Evolutionary conservation across 208 protist species (phyloP).

Genomic region (Strigomonas oncopelti): DNA sequence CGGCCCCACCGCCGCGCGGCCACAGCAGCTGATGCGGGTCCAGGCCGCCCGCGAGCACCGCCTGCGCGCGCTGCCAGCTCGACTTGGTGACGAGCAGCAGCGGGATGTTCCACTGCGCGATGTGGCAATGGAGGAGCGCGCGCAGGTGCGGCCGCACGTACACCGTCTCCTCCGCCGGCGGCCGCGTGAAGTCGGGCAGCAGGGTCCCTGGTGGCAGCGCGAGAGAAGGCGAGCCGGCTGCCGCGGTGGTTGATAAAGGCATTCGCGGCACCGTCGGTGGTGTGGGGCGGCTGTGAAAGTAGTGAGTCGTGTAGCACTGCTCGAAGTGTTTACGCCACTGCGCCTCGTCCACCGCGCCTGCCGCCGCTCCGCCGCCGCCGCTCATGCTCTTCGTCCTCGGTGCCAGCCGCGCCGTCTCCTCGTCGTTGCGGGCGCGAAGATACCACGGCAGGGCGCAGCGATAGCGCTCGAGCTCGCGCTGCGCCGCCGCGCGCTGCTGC

Average conservation of each 20-base stretch:
- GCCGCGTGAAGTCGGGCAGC: slow-evolving; percentile 3
- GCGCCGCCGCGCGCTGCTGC: neutral
- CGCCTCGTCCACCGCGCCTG: neutral
- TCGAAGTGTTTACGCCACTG: neutral
- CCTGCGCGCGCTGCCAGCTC: slow-evolving; percentile 44
- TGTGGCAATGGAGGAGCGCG: slow-evolving; percentile 40
- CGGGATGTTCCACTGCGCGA: slow-evolving; percentile 71
- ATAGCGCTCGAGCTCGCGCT: neutral
- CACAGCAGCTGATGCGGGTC: slow-evolving; percentile 55
- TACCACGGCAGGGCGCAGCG: neutral
- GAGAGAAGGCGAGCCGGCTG: neutral
- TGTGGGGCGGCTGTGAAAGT: neutral
- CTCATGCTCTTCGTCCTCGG: neutral
- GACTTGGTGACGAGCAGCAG: slow-evolving; percentile 78
- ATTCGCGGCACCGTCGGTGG: neutral
- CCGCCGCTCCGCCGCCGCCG: too few relatives aligned
- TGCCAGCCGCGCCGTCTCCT: neutral
- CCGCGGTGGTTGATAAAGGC: neutral
- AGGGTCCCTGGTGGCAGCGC: neutral
- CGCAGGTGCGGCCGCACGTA: slow-evolving; percentile 65
- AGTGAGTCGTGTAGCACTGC: neutral
- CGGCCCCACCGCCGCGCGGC: too few relatives aligned
- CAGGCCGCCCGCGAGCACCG: slow-evolving; percentile 51
- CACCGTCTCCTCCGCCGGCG: slow-evolving; percentile 37
- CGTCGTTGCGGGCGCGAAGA: neutral